A percentile compares a stretch with the other conserved stretches of the same genome.
Conservation (phyloP, 2,329 filamentous ascomycete genomes). For the Aspergillus sp. region DNA sequence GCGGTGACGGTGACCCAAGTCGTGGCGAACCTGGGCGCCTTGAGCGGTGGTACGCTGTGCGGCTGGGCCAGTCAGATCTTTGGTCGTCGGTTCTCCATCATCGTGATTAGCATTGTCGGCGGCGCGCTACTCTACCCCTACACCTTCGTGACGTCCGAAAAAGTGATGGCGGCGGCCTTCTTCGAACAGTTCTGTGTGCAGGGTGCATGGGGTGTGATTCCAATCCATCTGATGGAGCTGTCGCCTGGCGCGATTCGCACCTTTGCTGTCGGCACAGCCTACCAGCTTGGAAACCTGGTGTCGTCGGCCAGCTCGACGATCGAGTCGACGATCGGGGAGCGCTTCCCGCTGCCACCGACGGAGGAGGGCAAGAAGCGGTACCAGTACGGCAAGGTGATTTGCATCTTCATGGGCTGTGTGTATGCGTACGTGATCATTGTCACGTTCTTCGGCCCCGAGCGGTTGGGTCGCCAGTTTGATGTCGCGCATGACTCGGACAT, state of each 20-base stretch:
- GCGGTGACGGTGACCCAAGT: slow-evolving; percentile 69
- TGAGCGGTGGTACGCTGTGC: slow-evolving; percentile 64
- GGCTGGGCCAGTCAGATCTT: slow-evolving; percentile 69
- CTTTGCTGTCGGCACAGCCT: slow-evolving; percentile 62
- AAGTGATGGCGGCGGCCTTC: slow-evolving; percentile 76
- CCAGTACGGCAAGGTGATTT: slow-evolving; percentile 80
- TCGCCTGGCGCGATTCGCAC: slow-evolving; percentile 61
- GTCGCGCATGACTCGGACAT: slow-evolving; percentile 49
- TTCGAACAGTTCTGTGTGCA: slow-evolving; percentile 80
- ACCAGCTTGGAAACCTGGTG: slow-evolving; percentile 64
- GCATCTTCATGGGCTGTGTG: slow-evolving; percentile 87
- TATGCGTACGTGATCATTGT: slow-evolving; percentile 61
- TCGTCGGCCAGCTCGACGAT: slow-evolving; percentile 68
- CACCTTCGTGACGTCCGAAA: slow-evolving; percentile 62
- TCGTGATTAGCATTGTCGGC: slow-evolving; percentile 62
- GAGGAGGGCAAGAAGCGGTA: slow-evolving; percentile 54
- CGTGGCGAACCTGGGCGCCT: slow-evolving; percentile 69
- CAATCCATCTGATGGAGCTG: slow-evolving; percentile 66
- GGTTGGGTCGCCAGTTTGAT: slow-evolving; percentile 46
- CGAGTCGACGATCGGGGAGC: slow-evolving; percentile 71
- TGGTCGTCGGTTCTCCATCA: slow-evolving; percentile 67
- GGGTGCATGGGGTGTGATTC: slow-evolving; percentile 74
- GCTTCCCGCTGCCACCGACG: slow-evolving; percentile 66
- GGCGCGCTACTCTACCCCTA: slow-evolving; percentile 83
- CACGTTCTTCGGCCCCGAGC: slow-evolving; percentile 49